Conservation (phyloP, 2,329 filamentous ascomycete genomes). For the Colletotrichum chlorophyti region DNA sequence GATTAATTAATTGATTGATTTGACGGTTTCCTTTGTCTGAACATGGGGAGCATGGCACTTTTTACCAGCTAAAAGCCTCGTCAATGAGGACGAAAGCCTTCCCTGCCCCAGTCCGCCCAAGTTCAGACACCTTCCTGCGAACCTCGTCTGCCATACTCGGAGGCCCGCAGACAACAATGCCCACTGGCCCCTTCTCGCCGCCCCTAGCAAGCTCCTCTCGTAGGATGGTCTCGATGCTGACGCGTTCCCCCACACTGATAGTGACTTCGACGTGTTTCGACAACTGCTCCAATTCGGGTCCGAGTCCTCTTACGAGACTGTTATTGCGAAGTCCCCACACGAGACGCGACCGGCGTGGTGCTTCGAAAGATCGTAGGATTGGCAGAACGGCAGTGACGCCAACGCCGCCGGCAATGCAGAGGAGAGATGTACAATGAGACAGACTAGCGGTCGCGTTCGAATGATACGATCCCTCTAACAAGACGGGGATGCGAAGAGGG, state of each 20-base stretch:
- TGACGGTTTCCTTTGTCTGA: too few species aligned
- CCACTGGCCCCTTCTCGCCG: conserved; percentile 30
- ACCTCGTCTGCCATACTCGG: conserved; percentile 38
- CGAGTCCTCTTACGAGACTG: conserved; percentile 27
- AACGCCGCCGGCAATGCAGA: conserved; percentile 41
- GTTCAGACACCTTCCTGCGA: conserved; percentile 30
- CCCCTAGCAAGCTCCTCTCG: conserved; percentile 29
- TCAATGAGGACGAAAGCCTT: conserved; percentile 34
- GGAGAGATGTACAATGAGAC: conserved; percentile 32
- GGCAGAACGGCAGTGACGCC: conserved; percentile 40
- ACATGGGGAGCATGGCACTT: too few species aligned
- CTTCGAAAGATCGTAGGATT: conserved; percentile 26
- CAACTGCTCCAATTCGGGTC: conserved; percentile 26
- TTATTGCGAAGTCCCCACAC: conserved; percentile 33
- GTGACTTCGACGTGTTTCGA: conserved; percentile 29
- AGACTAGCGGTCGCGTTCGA: conserved; percentile 33
- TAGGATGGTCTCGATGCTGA: conserved; percentile 34
- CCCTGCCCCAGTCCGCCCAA: conserved; percentile 26
- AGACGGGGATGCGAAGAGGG: conserved; percentile 34
- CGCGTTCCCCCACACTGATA: conserved; percentile 31
- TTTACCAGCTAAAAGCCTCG: conserved; percentile 37
- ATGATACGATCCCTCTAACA: conserved; percentile 39
- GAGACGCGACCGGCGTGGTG: conserved; percentile 26
- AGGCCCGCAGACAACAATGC: conserved; percentile 38
- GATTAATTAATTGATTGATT: too few species aligned